Conservation (phyloP, 495 filamentous ascomycete species). For the Penicillium argentinense region DNA sequence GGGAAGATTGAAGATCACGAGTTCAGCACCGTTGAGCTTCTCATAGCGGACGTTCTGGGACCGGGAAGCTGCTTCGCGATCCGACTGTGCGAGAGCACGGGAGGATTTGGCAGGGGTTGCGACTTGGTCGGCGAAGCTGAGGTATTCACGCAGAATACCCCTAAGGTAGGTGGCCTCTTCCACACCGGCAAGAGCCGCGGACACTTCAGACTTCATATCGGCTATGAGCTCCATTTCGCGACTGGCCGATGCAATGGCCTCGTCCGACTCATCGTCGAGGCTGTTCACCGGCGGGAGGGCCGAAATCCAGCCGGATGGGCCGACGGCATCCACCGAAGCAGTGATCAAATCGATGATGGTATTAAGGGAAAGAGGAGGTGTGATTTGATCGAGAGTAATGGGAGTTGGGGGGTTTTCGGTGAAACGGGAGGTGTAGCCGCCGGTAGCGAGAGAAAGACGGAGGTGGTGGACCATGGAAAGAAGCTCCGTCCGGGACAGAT, state of each 20-base stretch:
- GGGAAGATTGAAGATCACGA: conserved; percentile 36
- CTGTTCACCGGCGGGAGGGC: conserved; percentile 33
- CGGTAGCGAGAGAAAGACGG: conserved; percentile 59
- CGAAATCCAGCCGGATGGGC: conserved; percentile 76
- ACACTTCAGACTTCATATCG: conserved; percentile 70
- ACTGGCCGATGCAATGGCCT: conserved; percentile 52
- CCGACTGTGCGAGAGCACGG: conserved; percentile 7
- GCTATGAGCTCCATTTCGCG: conserved; percentile 58
- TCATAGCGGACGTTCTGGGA: conserved; percentile 35
- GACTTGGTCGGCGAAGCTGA: conserved; percentile 60
- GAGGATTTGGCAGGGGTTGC: conserved; percentile 7
- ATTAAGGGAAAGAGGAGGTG: conserved; percentile 48
- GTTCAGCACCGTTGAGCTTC: conserved; percentile 45
- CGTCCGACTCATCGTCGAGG: conserved; percentile 36
- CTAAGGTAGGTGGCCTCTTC: conserved; percentile 70
- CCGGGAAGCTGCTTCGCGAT: conserved; percentile 9
- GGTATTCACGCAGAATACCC: conserved; percentile 66
- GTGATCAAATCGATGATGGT: conserved; percentile 66
- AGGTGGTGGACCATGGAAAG: conserved; percentile 73
- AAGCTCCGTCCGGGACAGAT: conserved; percentile 65
- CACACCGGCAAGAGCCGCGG: conserved; percentile 72
- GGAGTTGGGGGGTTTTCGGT: conserved; percentile 46
- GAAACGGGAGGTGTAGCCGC: conserved; percentile 44
- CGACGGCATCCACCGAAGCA: conserved; percentile 80
- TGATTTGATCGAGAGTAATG: conserved; percentile 51